phyloP scores from a whole-genome alignment of 371 early-diverging fungal species.

The Chytridium lagenaria region DNA sequence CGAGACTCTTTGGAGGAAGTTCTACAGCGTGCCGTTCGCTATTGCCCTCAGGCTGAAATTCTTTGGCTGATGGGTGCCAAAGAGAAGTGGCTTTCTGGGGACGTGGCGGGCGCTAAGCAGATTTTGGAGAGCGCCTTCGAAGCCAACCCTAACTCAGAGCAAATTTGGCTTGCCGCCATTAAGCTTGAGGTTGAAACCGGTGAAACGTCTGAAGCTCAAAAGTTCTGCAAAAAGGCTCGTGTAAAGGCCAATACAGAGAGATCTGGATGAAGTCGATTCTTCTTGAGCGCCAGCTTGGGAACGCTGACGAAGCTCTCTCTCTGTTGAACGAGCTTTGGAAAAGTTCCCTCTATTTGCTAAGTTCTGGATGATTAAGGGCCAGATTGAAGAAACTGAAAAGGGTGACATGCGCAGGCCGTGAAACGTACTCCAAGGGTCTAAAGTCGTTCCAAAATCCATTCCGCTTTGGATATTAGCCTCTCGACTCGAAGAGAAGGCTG shows the following conservation, averaged over 20 bases:
- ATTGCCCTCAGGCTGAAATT: constrained; percentile 91
- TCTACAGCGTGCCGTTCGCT: constrained; percentile 82
- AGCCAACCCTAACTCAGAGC: constrained; percentile 90
- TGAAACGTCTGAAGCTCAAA: constrained; percentile 79
- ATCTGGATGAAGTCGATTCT: constrained; percentile 96
- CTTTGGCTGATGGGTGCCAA: constrained; percentile 97
- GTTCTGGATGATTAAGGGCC: constrained; percentile 93
- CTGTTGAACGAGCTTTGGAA: constrained; percentile 67
- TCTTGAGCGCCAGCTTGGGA: constrained; percentile 80
- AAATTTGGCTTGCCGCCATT: constrained; percentile 95
- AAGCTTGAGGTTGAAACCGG: constrained; percentile 91
- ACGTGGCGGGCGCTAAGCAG: constrained; percentile 84
- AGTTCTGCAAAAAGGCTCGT: constrained; percentile 78
- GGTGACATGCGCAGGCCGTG: constrained; percentile 72
- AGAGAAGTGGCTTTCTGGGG: constrained; percentile 87
- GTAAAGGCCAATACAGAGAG: constrained; percentile 59
- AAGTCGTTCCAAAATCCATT: constrained; percentile 76
- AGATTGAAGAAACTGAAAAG: constrained; percentile 67
- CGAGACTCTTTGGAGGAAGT: constrained; percentile 77
- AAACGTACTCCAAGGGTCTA: constrained; percentile 76
- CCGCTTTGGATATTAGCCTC: constrained; percentile 84
- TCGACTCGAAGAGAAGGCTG: constrained; percentile 77
- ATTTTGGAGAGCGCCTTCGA: constrained; percentile 87
- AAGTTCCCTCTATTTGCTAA: constrained; percentile 83
- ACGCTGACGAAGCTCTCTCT: constrained; percentile 69